Percentiles rank a stretch among this genome's conserved stretches.
These are phyloP conservation scores for Thelonectria olida DNA, from an alignment of 2,329 filamentous ascomycete species.

Conservation along the genomic window DNA sequence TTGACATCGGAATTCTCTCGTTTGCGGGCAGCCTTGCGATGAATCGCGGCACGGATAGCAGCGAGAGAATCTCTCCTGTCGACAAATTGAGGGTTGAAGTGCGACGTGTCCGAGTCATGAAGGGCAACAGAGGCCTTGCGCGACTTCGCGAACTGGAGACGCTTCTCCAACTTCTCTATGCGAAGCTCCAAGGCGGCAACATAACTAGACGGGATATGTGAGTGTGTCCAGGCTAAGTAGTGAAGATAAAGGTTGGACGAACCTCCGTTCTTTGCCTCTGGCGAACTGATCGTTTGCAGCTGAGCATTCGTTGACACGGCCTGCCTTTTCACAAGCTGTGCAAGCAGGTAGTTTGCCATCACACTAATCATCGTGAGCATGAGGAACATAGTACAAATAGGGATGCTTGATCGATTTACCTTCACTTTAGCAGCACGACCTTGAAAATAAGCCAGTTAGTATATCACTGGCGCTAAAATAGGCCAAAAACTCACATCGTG, in stretches of 20 bases:
- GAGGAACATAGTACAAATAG: not conserved
- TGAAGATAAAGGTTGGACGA: slow-evolving; percentile 26
- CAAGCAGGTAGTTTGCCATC: slow-evolving; percentile 96
- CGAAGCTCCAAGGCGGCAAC: slow-evolving; percentile 93
- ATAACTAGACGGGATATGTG: slow-evolving; percentile 65
- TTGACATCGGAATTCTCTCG: slow-evolving; percentile 88
- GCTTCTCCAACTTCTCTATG: slow-evolving; percentile 86
- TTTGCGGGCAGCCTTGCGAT: slow-evolving; percentile 70
- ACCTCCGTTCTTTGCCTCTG: slow-evolving; percentile 92
- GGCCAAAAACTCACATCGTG: slow-evolving; percentile 65
- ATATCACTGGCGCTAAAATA: not conserved
- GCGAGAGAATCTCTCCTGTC: slow-evolving; percentile 73
- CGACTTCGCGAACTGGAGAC: slow-evolving; percentile 74
- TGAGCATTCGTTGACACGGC: slow-evolving; percentile 86
- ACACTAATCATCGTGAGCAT: slow-evolving; percentile 63
- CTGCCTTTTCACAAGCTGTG: slow-evolving; percentile 92
- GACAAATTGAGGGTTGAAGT: slow-evolving; percentile 44
- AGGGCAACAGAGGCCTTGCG: slow-evolving; percentile 76
- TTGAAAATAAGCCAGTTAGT: slow-evolving; percentile 40
- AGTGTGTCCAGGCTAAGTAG: slow-evolving; percentile 11
- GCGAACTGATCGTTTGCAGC: slow-evolving; percentile 97
- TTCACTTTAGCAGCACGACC: slow-evolving; percentile 93
- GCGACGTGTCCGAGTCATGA: slow-evolving; percentile 63
- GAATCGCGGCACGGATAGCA: slow-evolving; percentile 68
- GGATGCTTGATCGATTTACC: slow-evolving; percentile 49